A percentile compares a stretch with the other conserved stretches of the same genome.
Conservation (phyloP, 2,329 filamentous ascomycete genomes). For the Penicillium sp. region DNA sequence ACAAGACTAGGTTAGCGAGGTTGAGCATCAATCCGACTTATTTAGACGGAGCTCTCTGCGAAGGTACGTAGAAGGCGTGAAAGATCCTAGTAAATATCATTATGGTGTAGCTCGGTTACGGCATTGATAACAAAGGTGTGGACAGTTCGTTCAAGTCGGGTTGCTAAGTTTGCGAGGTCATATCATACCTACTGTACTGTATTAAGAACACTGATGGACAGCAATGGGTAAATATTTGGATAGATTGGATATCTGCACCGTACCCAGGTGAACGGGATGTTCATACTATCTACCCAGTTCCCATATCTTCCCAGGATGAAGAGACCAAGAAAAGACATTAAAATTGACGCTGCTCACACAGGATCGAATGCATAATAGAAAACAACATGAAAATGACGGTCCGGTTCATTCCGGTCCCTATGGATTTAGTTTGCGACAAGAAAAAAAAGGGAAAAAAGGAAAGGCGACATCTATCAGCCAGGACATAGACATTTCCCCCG, state of each 20-base stretch:
- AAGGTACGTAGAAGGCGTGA: too few species aligned
- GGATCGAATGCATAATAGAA: not conserved
- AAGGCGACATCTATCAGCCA: conserved; percentile 1
- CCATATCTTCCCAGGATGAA: not conserved
- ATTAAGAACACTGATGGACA: not conserved
- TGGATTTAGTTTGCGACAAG: not conserved
- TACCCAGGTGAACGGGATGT: too few species aligned
- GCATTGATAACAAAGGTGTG: too few species aligned
- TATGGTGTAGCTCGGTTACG: too few species aligned
- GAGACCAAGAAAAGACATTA: not conserved
- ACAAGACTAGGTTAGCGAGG: too few species aligned
- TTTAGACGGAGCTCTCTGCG: too few species aligned
- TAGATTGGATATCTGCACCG: too few species aligned
- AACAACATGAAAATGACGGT: conserved; percentile 18
- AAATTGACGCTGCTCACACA: not conserved
- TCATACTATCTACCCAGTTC: not conserved
- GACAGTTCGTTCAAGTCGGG: not conserved
- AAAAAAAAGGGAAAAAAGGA: conserved; percentile 4
- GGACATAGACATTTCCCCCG: conserved; percentile 5
- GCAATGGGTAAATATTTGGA: too few species aligned
- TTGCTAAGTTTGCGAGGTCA: not conserved
- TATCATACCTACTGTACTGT: not conserved
- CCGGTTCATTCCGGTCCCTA: conserved; percentile 17
- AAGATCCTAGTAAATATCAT: too few species aligned
- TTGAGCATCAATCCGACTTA: too few species aligned